These are phyloP conservation scores for Chimonanthus praecox DNA, from an alignment of 164 flowering plant species.

Conservation along the genomic window DNA sequence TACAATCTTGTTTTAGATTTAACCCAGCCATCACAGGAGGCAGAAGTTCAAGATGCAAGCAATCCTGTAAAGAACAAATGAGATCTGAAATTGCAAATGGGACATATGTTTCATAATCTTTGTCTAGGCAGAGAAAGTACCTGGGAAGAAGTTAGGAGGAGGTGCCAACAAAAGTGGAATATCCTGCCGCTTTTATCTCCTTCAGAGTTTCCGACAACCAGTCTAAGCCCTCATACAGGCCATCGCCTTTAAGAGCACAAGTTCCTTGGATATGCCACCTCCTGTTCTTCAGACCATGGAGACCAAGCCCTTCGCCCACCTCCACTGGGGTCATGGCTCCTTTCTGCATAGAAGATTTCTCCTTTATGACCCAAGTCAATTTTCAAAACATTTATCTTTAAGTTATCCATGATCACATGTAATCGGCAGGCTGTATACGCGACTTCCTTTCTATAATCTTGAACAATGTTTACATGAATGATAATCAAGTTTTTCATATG, in stretches of 20 bases:
- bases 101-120: too few relatives aligned
- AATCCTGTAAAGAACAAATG: neutral
- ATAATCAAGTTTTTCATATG: too few relatives aligned
- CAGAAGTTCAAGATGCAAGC: neutral
- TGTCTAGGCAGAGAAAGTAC: neutral
- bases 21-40: neutral
- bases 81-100: neutral
- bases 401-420: too few relatives aligned
- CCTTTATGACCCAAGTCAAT: too few relatives aligned
- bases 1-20: neutral
- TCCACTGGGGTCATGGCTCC: slow-evolving; percentile 97
- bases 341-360: slow-evolving; percentile 32
- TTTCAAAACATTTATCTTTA: too few relatives aligned
- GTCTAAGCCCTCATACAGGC: slow-evolving; percentile 94
- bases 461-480: too few relatives aligned
- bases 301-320: slow-evolving; percentile 94
- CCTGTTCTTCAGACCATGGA: slow-evolving; percentile 76
- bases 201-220: slow-evolving; percentile 89
- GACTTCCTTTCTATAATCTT: too few relatives aligned
- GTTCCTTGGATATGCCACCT: slow-evolving; percentile 98
- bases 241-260: slow-evolving; percentile 91
- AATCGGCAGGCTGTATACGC: too few relatives aligned
- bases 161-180: neutral
- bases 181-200: slow-evolving; percentile 70
- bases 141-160: neutral